phyloP scores from a whole-genome alignment of 352 stramenopile species.

The Globisporangium uncinulatum region DNA sequence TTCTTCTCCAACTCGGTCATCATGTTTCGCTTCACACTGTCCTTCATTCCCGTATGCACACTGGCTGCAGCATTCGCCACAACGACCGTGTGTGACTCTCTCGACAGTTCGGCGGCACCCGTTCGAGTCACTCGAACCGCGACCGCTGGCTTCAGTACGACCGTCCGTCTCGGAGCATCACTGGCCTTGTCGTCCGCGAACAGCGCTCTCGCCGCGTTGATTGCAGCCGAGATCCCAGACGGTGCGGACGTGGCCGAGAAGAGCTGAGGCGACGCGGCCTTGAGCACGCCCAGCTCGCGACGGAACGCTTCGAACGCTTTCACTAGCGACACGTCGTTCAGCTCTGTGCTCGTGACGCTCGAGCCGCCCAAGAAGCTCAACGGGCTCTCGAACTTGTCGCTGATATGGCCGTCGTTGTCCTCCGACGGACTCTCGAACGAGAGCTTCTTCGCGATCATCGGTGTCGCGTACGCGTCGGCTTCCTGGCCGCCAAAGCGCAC shows the following conservation, averaged over 20 bases:
- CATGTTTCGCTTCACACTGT: not conserved
- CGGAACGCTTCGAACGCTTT: constrained; percentile 44
- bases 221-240: constrained; percentile 7
- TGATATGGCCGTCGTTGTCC: constrained; percentile 27
- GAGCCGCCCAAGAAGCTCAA: constrained; percentile 52
- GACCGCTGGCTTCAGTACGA: not conserved
- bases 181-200: constrained; percentile 1
- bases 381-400: constrained; percentile 12
- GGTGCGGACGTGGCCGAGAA: not conserved
- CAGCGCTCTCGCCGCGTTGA: constrained; percentile 11
- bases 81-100: not conserved
- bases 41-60: not conserved
- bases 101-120: not conserved
- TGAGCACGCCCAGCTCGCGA: constrained; percentile 22
- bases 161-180: not conserved
- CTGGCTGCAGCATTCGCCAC: not conserved
- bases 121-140: not conserved
- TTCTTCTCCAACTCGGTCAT: not conserved
- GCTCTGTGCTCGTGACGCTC: constrained; percentile 41
- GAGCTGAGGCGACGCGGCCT: constrained; percentile 1
- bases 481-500: constrained; percentile 35
- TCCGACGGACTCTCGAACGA: constrained; percentile 53
- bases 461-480: constrained; percentile 40
- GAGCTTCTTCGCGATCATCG: constrained; percentile 50
- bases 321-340: constrained; percentile 54